Evolutionary conservation across 495 filamentous ascomycete genomes (phyloP).

Genomic region (Aspergillus panamensis): DNA sequence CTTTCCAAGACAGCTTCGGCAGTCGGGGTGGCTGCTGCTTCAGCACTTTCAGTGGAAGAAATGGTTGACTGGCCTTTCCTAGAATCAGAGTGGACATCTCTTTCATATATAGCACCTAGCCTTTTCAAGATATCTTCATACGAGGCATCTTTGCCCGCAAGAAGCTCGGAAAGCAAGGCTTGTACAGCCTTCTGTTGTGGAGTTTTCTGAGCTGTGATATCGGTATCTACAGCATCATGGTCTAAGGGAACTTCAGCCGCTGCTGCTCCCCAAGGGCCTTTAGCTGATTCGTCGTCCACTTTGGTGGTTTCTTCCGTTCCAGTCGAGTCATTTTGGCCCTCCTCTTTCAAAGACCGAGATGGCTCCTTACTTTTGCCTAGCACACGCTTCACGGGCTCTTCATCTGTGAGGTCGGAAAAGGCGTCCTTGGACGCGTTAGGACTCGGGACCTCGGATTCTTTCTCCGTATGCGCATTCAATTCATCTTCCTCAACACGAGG

Average conservation of each 20-base stretch:
- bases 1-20: neutral
- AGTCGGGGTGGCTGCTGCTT: neutral
- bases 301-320: neutral
- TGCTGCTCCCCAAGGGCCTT: conserved; percentile 47
- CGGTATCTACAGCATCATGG: conserved; percentile 46
- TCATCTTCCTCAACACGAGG: neutral
- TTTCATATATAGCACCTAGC: conserved; percentile 62
- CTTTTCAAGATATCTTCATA: conserved; percentile 78
- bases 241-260: conserved; percentile 52
- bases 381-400: neutral
- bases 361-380: neutral
- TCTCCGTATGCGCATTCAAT: neutral
- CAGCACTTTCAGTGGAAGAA: conserved; percentile 19
- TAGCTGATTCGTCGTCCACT: neutral
- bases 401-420: neutral
- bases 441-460: neutral
- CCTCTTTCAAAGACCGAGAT: neutral
- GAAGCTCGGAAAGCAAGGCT: conserved; percentile 69
- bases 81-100: conserved; percentile 1
- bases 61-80: neutral
- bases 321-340: neutral
- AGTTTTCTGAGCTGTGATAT: conserved; percentile 24
- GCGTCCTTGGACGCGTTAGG: neutral
- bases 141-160: conserved; percentile 72
- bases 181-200: conserved; percentile 55